Evolutionary conservation across 2,329 filamentous ascomycete genomes (phyloP), one percentile per base, ranked within the genome.

Genomic region (Hirsutella rhossiliensis): DNA sequence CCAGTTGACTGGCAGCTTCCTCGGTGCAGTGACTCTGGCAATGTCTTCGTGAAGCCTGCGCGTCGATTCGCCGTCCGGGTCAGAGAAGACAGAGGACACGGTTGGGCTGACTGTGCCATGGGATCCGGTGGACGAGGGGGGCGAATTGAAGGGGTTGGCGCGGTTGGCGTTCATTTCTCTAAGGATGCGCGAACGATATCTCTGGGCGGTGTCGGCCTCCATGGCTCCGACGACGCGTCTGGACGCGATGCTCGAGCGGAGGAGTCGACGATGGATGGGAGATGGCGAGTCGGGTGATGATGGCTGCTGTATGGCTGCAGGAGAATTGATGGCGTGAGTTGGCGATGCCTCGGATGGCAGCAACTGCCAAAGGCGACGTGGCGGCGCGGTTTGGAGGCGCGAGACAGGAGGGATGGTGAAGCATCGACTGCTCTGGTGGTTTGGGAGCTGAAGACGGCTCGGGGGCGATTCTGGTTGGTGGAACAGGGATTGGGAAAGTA

Each of bases 101-200:
- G 72, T 76, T 43, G 71, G 67, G 54, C 71, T 74, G 49, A 76
- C 65, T 48, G 72, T 75, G 56, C 73, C 73, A 59, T 76, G 73
- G 43, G 71, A 73, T 44, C 73, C 73, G 28, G 73, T 76, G 7
- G 73, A 77, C 7, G 73, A 75, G 18, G 73, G 73, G 5, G 74
- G 74, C 18, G 73, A 76, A 59, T 73, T 74, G 62, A 75, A 76
- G 6, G 73, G 73, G 56, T 76, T 73, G 47, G 73, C 65, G 57
- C 67, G 65, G 59, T 71, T 68, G 50, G 68, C 62, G 41, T 69
- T 67, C 68, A 73, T 72, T 61, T 73, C 71, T 58, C 71, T 66
- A 52, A 69, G 62, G 48, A 69, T 67, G 52, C 67, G 67, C 54
- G 67, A 69, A 53, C 65, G 66, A 61, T 67, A 69, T 52, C 65